A percentile compares a stretch with the other conserved stretches of the same genome.
These are phyloP conservation scores for Ramularia endophylla DNA, from an alignment of 2,329 filamentous ascomycete species.

Conservation along the genomic window DNA sequence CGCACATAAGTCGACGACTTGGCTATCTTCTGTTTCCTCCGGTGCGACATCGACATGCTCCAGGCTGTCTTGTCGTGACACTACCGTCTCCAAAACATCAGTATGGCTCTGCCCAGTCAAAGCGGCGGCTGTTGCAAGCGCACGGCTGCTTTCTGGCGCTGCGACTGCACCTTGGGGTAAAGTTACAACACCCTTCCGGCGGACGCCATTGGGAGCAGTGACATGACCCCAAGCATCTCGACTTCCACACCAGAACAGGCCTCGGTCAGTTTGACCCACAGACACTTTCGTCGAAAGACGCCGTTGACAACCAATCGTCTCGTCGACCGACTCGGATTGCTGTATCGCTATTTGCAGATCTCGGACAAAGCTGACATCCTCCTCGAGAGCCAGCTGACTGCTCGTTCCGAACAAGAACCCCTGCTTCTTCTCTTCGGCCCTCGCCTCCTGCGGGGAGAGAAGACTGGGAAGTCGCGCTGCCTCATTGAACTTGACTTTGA, in stretches of 20 bases:
- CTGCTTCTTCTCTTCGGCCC: conserved; percentile 60
- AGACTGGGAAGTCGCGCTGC: conserved; percentile 34
- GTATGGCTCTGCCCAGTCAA: too few species aligned
- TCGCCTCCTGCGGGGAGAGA: conserved; percentile 63
- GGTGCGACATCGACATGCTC: too few species aligned
- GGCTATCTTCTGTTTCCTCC: too few species aligned
- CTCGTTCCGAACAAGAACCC: conserved; percentile 82
- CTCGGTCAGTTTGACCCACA: conserved; percentile 27
- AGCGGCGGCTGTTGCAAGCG: too few species aligned
- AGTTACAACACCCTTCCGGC: too few species aligned
- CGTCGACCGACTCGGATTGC: conserved; percentile 43
- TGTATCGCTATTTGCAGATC: conserved; percentile 58
- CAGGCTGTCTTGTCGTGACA: not conserved
- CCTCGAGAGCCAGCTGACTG: conserved; percentile 70
- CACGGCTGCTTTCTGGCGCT: conserved; percentile 2
- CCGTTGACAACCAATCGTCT: conserved; percentile 16
- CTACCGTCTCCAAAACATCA: not conserved
- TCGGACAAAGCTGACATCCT: conserved; percentile 60
- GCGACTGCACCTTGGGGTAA: conserved; percentile 41
- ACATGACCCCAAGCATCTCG: conserved; percentile 43
- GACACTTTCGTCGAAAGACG: conserved; percentile 28
- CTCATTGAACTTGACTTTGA: conserved; percentile 22
- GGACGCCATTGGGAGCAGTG: too few species aligned
- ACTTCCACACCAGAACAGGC: conserved; percentile 66
- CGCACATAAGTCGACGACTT: conserved; percentile 1